These are phyloP conservation scores for Aspergillus sojae DNA, from an alignment of 2,329 filamentous ascomycete species.

Conservation along the genomic window DNA sequence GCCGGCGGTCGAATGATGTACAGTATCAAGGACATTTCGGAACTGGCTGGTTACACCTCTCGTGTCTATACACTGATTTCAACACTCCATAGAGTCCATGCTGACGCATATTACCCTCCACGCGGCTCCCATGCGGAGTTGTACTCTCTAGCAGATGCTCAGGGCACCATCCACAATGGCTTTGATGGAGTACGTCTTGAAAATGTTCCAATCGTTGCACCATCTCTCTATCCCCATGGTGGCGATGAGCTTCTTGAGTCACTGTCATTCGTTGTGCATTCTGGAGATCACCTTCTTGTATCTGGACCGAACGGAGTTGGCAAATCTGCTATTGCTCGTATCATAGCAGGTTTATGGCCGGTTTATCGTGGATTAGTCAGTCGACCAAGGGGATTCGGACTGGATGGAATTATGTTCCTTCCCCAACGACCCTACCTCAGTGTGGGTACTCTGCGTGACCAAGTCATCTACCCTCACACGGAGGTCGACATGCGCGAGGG, in stretches of 20 bases:
- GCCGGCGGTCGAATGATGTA: slow-evolving; percentile 99
- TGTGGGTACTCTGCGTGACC: slow-evolving; percentile 89
- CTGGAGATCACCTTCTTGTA: slow-evolving; percentile 90
- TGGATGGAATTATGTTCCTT: slow-evolving; percentile 97
- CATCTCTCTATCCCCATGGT: slow-evolving; percentile 81
- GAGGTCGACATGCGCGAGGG: slow-evolving; percentile 90
- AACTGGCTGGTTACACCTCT: slow-evolving; percentile 93
- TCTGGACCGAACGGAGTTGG: slow-evolving; percentile 94
- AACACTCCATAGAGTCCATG: slow-evolving; percentile 90
- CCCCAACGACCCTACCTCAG: slow-evolving; percentile 91
- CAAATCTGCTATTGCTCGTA: slow-evolving; percentile 83
- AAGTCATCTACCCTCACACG: slow-evolving; percentile 96
- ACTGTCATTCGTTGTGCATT: slow-evolving; percentile 83
- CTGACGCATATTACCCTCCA: slow-evolving; percentile 77
- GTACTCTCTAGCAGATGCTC: slow-evolving; percentile 86
- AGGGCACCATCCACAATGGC: slow-evolving; percentile 90
- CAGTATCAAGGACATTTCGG: slow-evolving; percentile 95
- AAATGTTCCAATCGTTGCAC: slow-evolving; percentile 89
- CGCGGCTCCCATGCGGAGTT: slow-evolving; percentile 72
- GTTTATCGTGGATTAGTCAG: slow-evolving; percentile 92
- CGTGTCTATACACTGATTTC: slow-evolving; percentile 95
- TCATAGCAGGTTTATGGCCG: slow-evolving; percentile 92
- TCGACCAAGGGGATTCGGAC: slow-evolving; percentile 75
- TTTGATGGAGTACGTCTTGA: slow-evolving; percentile 94
- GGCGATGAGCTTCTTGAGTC: slow-evolving; percentile 90